Conservation (phyloP, 2,329 filamentous ascomycete species). For the Volutella citrinella region DNA sequence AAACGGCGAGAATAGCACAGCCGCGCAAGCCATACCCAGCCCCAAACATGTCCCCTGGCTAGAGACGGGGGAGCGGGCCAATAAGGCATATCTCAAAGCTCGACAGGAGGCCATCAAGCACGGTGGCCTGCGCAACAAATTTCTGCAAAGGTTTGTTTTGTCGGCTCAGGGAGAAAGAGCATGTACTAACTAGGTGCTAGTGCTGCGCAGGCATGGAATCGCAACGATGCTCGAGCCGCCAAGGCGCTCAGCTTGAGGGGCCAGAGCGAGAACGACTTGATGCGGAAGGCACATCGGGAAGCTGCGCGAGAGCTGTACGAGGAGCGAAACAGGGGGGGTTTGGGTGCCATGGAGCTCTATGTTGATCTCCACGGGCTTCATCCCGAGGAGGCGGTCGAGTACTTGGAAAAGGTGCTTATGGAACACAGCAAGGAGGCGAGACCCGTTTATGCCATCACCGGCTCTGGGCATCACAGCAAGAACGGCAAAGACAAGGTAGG, state of each 20-base stretch:
- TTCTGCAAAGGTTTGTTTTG: constrained; percentile 87
- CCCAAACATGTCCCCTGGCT: constrained; percentile 96
- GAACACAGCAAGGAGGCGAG: constrained; percentile 72
- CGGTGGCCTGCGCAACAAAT: constrained; percentile 93
- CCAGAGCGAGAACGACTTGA: constrained; percentile 94
- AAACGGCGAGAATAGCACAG: constrained; percentile 72
- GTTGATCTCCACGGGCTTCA: constrained; percentile 98
- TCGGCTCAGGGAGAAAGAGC: too few species aligned
- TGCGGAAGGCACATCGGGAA: constrained; percentile 95
- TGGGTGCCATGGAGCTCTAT: constrained; percentile 70
- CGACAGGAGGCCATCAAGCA: constrained; percentile 96
- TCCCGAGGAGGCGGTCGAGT: constrained; percentile 93
- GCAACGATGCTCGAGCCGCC: constrained; percentile 92
- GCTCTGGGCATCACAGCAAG: constrained; percentile 95
- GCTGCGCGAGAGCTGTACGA: constrained; percentile 90
- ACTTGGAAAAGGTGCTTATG: constrained; percentile 81
- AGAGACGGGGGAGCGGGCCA: constrained; percentile 86
- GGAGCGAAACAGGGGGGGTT: constrained; percentile 75
- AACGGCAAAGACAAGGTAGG: constrained; percentile 99
- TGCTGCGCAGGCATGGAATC: constrained; percentile 97
- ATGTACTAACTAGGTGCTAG: constrained; percentile 47
- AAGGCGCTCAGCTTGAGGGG: constrained; percentile 92
- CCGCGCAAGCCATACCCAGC: constrained; percentile 78
- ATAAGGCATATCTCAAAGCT: constrained; percentile 92
- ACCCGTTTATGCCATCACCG: constrained; percentile 92